Base-by-base conservation (phyloP, 148 eudicot genomes). In the Arbutus unedo region DNA sequence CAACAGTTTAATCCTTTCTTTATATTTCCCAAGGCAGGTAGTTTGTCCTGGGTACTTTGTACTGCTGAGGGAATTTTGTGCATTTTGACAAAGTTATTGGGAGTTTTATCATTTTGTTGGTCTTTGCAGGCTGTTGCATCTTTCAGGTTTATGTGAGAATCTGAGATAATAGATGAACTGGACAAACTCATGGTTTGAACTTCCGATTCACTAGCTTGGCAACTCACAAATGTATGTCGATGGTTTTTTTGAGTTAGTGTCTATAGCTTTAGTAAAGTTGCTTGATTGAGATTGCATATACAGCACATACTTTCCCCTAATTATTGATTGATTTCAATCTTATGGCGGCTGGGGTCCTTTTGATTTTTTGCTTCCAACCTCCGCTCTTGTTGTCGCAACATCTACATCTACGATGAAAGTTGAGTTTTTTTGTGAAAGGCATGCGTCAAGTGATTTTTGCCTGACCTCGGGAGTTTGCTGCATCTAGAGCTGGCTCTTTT, bases 41-140 rank as follows among this genome's bases (percentile, higher is more conserved):
- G 44, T 62, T 47, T 21, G 18, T 77, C 43, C 5, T 21, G 51
- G 59, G 16, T 77, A 41, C 11, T 16, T 50, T 51, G n/a, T 71
- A 5, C 43, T 15, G 18, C n/a, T 21, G 23, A 13, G 67, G 53
- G 43, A 25, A 48, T 47, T 50, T 80, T 5, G 4, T 48, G 66
- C 10, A 44, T 57, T 14, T 62, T 18, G 70, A 47, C 70, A 47
- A 8, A 73, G 21, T 21, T 78, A 18, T 23, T 0, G 3, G 31
- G 21, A 6, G 71, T 41, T 44, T 6, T 79, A 21, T 3, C 68
- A 16, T 62, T 56, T 79, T 53, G 13, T 70, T 82, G 25, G 31
- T 25, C 77, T 82, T 80, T 81, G 88, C 92, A 94, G 98, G 95
- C 88, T 82, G 93, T 94, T 19, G 86, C 89, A 70, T 91, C 98